These are phyloP conservation scores for Exidia glandulosa DNA, from an alignment of 768 basidiomycete genomes.

Conservation along the genomic window DNA sequence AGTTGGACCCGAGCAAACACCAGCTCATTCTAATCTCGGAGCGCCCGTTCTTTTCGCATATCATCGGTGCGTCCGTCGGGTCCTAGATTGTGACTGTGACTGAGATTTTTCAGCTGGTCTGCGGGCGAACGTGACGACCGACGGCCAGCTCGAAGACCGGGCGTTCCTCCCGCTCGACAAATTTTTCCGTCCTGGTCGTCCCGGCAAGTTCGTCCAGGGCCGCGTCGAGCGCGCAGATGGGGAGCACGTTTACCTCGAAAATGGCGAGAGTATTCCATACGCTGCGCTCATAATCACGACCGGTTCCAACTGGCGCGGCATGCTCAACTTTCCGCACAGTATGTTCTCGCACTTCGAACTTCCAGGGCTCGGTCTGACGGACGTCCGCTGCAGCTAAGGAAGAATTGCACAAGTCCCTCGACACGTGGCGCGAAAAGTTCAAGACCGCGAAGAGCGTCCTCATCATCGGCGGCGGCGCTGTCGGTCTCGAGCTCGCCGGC, in stretches of 20 bases:
- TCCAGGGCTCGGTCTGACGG: neutral
- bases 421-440: conserved; percentile 8
- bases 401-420: neutral
- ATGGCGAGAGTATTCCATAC: neutral
- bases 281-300: conserved; percentile 4
- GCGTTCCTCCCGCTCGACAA: conserved; percentile 7
- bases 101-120: conserved; percentile 8
- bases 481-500: conserved; percentile 11
- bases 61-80: neutral
- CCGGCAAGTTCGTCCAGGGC: conserved; percentile 2
- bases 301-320: neutral
- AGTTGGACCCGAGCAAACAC: neutral
- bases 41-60: conserved; percentile 3
- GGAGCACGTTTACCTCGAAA: conserved; percentile 1
- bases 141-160: conserved; percentile 4
- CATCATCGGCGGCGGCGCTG: conserved; percentile 11
- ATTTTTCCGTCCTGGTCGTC: conserved; percentile 2
- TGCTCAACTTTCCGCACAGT: neutral
- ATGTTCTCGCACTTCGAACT: neutral
- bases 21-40: conserved; percentile 6
- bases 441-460: conserved; percentile 7
- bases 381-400: neutral
- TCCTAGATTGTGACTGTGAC: neutral
- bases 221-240: conserved; percentile 4
- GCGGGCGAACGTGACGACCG: conserved; percentile 8